Conservation (phyloP, 129 eudicot genomes). For the Pseudognaphalium luteoalbum region DNA sequence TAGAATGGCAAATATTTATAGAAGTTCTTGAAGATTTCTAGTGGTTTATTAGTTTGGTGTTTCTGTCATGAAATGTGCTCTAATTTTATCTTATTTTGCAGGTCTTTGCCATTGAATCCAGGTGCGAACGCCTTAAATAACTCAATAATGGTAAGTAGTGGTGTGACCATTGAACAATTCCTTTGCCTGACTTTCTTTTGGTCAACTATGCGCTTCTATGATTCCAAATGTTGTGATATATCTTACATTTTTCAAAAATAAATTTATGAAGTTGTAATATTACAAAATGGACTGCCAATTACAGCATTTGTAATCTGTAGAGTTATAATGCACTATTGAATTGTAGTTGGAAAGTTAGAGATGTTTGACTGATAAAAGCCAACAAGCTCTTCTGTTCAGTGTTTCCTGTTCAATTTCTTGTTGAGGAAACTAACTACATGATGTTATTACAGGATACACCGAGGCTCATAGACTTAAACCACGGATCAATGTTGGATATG, state of each 20-base stretch:
- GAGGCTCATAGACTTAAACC: conserved; percentile 55
- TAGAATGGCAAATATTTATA: background rate
- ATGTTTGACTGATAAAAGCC: conserved; percentile 26
- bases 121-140: conserved; percentile 50
- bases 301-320: background rate
- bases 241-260: background rate
- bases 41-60: background rate
- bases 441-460: conserved; percentile 59
- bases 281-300: background rate
- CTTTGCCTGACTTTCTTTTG: conserved; percentile 17
- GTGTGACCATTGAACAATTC: conserved; percentile 9
- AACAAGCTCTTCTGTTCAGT: background rate
- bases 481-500: conserved; percentile 35
- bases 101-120: conserved; percentile 62
- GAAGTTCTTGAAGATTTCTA: conserved; percentile 9
- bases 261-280: background rate
- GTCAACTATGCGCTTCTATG: conserved; percentile 3
- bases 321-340: background rate
- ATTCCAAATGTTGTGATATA: conserved; percentile 8
- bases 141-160: conserved; percentile 52
- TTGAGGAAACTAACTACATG: background rate
- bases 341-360: background rate
- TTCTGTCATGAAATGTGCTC: background rate
- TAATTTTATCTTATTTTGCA: conserved; percentile 37
- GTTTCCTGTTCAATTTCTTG: background rate